A percentile compares a stretch with the other conserved stretches of the same genome.
Conservation (phyloP, 1,284 basidiomycete species). For the Inonotus hispidus region DNA sequence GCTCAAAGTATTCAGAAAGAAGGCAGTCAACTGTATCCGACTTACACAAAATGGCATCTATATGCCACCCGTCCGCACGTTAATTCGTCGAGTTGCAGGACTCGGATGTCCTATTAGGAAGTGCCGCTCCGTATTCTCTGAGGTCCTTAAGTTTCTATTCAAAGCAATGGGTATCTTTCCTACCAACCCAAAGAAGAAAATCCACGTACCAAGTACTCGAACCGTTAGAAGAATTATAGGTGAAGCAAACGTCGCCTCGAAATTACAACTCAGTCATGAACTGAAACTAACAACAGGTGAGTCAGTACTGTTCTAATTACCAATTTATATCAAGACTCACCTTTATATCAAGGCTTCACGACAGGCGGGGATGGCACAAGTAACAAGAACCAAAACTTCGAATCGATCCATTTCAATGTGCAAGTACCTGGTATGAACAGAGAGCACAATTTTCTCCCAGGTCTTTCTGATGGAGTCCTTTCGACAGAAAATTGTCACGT, state of each 20-base stretch:
- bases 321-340: neutral
- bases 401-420: slow-evolving; percentile 6
- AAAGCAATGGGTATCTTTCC: too few species aligned
- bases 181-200: neutral
- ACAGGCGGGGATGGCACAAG: slow-evolving; percentile 17
- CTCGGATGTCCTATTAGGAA: too few species aligned
- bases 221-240: neutral
- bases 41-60: too few species aligned
- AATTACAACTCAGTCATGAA: neutral
- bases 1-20: too few species aligned
- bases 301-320: neutral
- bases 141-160: too few species aligned
- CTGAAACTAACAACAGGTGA: neutral
- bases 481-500: neutral
- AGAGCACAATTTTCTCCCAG: too few species aligned
- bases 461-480: neutral
- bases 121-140: too few species aligned
- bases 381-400: slow-evolving; percentile 9
- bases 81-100: too few species aligned
- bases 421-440: neutral
- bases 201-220: neutral
- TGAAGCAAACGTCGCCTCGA: neutral
- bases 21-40: too few species aligned
- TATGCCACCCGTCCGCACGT: too few species aligned
- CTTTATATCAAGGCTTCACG: slow-evolving; percentile 9